A percentile compares a stretch with the other conserved stretches of the same genome.
These are phyloP conservation scores for Tolypocladium paradoxum DNA, from an alignment of 2,329 filamentous ascomycete species.

Conservation along the genomic window DNA sequence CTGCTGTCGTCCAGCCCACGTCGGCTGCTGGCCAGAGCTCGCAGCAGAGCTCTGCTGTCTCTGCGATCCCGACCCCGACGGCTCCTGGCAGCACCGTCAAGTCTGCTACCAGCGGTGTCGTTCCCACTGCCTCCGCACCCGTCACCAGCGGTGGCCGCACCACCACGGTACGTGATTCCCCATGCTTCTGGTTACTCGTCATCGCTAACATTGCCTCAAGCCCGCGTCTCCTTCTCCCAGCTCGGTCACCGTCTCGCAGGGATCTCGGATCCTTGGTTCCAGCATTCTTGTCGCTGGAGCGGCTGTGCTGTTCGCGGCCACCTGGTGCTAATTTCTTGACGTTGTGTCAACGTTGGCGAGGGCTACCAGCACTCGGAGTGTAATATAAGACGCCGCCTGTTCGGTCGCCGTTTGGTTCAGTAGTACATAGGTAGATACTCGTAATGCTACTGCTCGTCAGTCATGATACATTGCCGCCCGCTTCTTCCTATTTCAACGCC, in stretches of 20 bases:
- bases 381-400: not conserved
- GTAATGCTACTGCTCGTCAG: not conserved
- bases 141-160: not conserved
- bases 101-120: not conserved
- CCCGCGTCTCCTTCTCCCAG: slow-evolving; percentile 1
- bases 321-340: slow-evolving; percentile 7
- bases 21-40: not conserved
- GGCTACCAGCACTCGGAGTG: not conserved
- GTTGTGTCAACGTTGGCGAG: not conserved
- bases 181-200: not conserved
- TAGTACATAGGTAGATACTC: not conserved
- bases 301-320: slow-evolving; percentile 2
- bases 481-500: slow-evolving; percentile 17
- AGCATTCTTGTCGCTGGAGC: slow-evolving; percentile 5
- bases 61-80: slow-evolving; percentile 1
- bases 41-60: not conserved
- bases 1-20: not conserved
- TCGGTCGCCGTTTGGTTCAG: not conserved
- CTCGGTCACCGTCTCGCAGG: slow-evolving; percentile 4
- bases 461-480: not conserved
- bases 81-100: not conserved
- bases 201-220: not conserved
- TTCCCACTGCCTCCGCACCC: slow-evolving; percentile 1
- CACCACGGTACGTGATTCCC: slow-evolving; percentile 1
- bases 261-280: not conserved